Evolutionary conservation across 2,329 filamentous ascomycete species (phyloP).

Genomic region (Botryosphaeria agaves): DNA sequence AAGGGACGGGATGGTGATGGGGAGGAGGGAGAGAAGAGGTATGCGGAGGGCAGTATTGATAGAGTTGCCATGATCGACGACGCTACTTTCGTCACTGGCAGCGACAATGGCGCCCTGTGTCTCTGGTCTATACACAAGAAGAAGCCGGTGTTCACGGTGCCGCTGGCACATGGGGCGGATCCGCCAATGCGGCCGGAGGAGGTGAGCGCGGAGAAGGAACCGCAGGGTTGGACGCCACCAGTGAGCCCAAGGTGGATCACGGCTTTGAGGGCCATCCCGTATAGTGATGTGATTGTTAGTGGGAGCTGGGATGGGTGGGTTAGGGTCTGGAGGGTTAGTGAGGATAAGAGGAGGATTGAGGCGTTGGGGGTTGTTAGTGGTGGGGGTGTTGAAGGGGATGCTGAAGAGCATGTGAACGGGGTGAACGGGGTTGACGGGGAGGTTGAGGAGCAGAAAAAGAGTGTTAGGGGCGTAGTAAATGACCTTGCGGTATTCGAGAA

Average conservation of each 20-base stretch:
- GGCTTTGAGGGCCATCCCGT: constrained; percentile 69
- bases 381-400: not conserved
- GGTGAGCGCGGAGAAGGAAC: constrained; percentile 54
- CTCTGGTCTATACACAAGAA: constrained; percentile 90
- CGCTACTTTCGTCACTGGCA: constrained; percentile 79
- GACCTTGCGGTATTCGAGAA: constrained; percentile 76
- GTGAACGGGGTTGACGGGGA: constrained; percentile 44
- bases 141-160: constrained; percentile 70
- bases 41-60: constrained; percentile 73
- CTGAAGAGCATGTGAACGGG: constrained; percentile 6
- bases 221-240: constrained; percentile 47
- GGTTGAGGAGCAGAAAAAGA: constrained; percentile 6
- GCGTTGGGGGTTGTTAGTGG: constrained; percentile 47
- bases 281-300: constrained; percentile 75
- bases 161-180: constrained; percentile 74
- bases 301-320: constrained; percentile 91
- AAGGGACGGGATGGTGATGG: constrained; percentile 13
- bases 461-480: constrained; percentile 65
- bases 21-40: constrained; percentile 22
- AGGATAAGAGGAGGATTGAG: constrained; percentile 68
- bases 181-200: constrained; percentile 48
- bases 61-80: constrained; percentile 80
- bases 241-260: constrained; percentile 95
- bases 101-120: constrained; percentile 73
- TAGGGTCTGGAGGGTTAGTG: constrained; percentile 66